A percentile compares a stretch with the other conserved stretches of the same genome.
Conservation (phyloP, 2,329 filamentous ascomycete species). For the Cladosporium sp. region DNA sequence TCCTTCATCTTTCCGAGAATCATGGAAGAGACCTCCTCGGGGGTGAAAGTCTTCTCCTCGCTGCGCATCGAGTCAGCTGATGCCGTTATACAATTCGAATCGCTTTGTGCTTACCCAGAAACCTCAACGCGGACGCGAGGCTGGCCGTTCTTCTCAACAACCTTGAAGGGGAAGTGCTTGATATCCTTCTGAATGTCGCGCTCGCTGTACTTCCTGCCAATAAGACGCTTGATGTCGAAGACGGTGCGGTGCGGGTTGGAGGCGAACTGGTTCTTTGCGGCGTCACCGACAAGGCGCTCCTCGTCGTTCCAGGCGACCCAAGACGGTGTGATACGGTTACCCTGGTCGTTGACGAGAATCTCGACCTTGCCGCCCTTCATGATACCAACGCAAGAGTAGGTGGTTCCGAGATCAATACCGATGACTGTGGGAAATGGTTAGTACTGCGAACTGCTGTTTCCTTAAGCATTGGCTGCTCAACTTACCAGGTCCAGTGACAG, state of each 20-base stretch:
- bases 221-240: slow-evolving; percentile 49
- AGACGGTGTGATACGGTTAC: slow-evolving; percentile 87
- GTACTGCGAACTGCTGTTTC: not conserved
- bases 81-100: not conserved
- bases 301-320: slow-evolving; percentile 71
- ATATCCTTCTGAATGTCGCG: slow-evolving; percentile 87
- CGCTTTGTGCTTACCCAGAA: slow-evolving; percentile 41
- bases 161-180: slow-evolving; percentile 98
- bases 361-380: slow-evolving; percentile 95
- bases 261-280: slow-evolving; percentile 85
- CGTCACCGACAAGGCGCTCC: slow-evolving; percentile 93
- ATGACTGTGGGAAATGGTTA: slow-evolving; percentile 57
- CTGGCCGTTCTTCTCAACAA: slow-evolving; percentile 84
- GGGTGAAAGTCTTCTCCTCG: slow-evolving; percentile 67
- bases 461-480: not conserved
- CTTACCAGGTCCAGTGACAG: slow-evolving; percentile 62
- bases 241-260: slow-evolving; percentile 48
- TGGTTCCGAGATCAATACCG: slow-evolving; percentile 93
- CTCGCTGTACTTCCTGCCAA: slow-evolving; percentile 49
- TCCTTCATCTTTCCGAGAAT: slow-evolving; percentile 90
- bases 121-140: slow-evolving; percentile 76
- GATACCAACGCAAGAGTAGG: slow-evolving; percentile 82
- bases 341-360: slow-evolving; percentile 94
- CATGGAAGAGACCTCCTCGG: slow-evolving; percentile 78
- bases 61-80: slow-evolving; percentile 20